Conservation (phyloP, 768 basidiomycete species). For the Candolleomyces efflorescens region DNA sequence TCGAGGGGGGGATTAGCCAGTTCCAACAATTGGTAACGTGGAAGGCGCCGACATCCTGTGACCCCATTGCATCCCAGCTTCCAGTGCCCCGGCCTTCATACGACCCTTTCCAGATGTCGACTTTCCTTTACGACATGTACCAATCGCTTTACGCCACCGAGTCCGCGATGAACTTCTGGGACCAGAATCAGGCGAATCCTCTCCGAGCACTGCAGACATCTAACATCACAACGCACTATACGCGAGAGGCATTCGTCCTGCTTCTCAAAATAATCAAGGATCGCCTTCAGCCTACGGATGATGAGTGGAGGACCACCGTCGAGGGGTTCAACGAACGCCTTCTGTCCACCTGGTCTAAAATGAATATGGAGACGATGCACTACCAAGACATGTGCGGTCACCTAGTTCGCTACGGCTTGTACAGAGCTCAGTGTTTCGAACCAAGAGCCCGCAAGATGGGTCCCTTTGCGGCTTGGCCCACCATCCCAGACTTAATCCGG, state of each 20-base stretch:
- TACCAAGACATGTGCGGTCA: constrained; percentile 46
- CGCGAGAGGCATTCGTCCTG: constrained; percentile 41
- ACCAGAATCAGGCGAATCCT: constrained; percentile 1
- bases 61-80: constrained; percentile 11
- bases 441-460: neutral
- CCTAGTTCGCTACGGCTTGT: constrained; percentile 36
- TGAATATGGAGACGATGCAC: constrained; percentile 20
- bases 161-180: constrained; percentile 11
- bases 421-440: constrained; percentile 9
- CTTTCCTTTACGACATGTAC: constrained; percentile 35
- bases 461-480: constrained; percentile 24
- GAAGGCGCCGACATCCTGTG: constrained; percentile 27
- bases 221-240: constrained; percentile 32
- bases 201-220: neutral
- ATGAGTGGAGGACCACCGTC: constrained; percentile 43
- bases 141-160: constrained; percentile 34
- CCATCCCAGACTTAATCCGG: constrained; percentile 28
- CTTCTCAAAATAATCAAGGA: constrained; percentile 37
- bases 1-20: constrained; percentile 16
- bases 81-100: constrained; percentile 11
- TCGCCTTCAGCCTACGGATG: constrained; percentile 17
- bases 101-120: constrained; percentile 25
- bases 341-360: neutral
- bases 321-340: constrained; percentile 24
- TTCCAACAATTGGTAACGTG: constrained; percentile 35